Base-by-base conservation (phyloP, 352 stramenopile genomes). In the Thalassiosira sp. region DNA sequence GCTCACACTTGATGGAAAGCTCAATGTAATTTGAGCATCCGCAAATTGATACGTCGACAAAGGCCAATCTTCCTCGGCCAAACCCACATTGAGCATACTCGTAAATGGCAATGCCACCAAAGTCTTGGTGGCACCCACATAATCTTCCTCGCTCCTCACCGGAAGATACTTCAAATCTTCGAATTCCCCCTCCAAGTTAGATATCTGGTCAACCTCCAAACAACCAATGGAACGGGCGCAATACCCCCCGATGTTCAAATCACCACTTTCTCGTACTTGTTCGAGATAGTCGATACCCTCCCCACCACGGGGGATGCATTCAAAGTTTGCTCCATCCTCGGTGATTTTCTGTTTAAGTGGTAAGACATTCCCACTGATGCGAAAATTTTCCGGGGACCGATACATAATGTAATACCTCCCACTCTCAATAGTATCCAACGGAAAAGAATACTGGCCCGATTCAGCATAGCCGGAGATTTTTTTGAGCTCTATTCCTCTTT, bases 371-470 rank as follows among this genome's bases (percentile, higher is more conserved):
- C 49, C 46, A 40, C n/a, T 68, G 1, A 83, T 35, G 0, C 67
- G 40, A 45, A 20, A 79, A 27, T 51, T 15, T 20, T 0, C 18
- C 2, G 75, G 67, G 6, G 67, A 56, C n/a, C 61, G 6, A 40
- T 69, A 83, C 28, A 76, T 57, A 24, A 76, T 11, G 28, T 83
- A 83, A 70, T 83, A 83, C 25, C 75, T 1, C 35, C 75, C 75
- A 16, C 20, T 11, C 16, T 25, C 3, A 2, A 45, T n/a, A 11
- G 25, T 28, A 27, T n/a, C 27, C 28, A 45, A 27, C 7, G 11
- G 13, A 25, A 59, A 45, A 7, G 28, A 37, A 27, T 59, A 59
- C 16, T 27, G 13, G 24, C 51, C 51, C 5, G 51, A 31, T 7
- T 11, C 10, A 6, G 1, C 22, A 28, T 42, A n/a, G n/a, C n/a